Percentiles rank a stretch among this genome's conserved stretches.
These are phyloP conservation scores for Madurella fahalii DNA, from an alignment of 2,329 filamentous ascomycete species.

Conservation along the genomic window DNA sequence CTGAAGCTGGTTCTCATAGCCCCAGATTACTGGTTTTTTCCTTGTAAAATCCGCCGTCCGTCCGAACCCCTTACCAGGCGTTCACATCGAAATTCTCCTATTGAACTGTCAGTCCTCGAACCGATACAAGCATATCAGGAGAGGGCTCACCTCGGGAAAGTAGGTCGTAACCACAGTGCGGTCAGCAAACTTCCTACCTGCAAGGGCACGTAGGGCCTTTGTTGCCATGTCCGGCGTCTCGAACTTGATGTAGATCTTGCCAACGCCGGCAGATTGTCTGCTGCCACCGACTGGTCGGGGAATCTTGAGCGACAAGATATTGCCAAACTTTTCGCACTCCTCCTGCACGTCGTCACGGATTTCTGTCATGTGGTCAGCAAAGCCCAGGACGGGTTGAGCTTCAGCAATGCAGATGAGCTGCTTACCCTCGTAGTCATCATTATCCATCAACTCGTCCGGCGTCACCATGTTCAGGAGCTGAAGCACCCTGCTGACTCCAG, in stretches of 20 bases:
- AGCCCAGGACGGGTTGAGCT: background rate
- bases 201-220: conserved; percentile 82
- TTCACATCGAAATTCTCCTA: conserved; percentile 92
- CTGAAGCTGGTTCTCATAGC: background rate
- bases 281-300: conserved; percentile 80
- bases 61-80: conserved; percentile 62
- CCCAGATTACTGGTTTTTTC: background rate
- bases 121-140: background rate
- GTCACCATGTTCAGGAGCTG: conserved; percentile 99
- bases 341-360: conserved; percentile 92
- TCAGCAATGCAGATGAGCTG: background rate
- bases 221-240: conserved; percentile 72
- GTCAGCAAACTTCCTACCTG: conserved; percentile 92
- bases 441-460: conserved; percentile 86
- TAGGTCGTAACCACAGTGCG: conserved; percentile 95
- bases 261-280: conserved; percentile 81
- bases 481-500: conserved; percentile 77
- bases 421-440: conserved; percentile 90
- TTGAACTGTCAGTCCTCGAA: conserved; percentile 30
- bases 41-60: background rate
- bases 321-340: conserved; percentile 88
- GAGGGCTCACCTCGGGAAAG: conserved; percentile 73
- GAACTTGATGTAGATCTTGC: conserved; percentile 97
- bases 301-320: conserved; percentile 83
- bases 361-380: conserved; percentile 56